A percentile compares a stretch with the other conserved stretches of the same genome.
phyloP scores from a whole-genome alignment of 306 rosid genomes.

The Neltuma alba region DNA sequence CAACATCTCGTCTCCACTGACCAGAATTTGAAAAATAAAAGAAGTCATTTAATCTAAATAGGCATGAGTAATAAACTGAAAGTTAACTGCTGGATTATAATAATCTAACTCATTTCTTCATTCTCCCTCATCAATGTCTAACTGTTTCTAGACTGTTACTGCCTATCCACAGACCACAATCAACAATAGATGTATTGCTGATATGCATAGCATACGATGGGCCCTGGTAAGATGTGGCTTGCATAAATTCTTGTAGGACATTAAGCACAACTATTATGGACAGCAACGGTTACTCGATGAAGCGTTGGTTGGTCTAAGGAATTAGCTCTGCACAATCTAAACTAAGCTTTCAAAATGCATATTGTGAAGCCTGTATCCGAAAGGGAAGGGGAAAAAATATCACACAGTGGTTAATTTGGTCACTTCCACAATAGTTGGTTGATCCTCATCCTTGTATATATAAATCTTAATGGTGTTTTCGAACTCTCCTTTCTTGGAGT shows the following conservation, averaged over 20 bases:
- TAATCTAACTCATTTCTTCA: background rate
- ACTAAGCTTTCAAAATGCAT: background rate
- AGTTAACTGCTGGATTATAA: background rate
- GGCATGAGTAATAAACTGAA: slow-evolving; percentile 5
- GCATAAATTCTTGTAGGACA: background rate
- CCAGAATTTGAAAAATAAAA: background rate
- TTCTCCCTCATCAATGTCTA: background rate
- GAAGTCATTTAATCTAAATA: background rate
- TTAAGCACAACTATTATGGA: background rate
- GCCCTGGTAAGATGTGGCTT: background rate
- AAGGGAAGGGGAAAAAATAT: background rate
- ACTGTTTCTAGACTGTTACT: background rate
- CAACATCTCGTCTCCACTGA: slow-evolving; percentile 95
- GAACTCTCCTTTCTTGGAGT: background rate
- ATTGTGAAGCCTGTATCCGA: background rate
- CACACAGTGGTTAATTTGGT: background rate
- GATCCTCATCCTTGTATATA: background rate
- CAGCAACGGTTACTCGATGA: background rate
- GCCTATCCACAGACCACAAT: background rate
- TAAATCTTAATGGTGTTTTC: background rate
- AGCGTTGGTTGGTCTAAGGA: background rate
- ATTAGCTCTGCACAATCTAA: background rate
- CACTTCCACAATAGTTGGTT: background rate
- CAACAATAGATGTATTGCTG: background rate
- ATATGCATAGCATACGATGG: background rate